Conservation (phyloP, 169 alveolate species). For the Cryptosporidium viatorum region DNA sequence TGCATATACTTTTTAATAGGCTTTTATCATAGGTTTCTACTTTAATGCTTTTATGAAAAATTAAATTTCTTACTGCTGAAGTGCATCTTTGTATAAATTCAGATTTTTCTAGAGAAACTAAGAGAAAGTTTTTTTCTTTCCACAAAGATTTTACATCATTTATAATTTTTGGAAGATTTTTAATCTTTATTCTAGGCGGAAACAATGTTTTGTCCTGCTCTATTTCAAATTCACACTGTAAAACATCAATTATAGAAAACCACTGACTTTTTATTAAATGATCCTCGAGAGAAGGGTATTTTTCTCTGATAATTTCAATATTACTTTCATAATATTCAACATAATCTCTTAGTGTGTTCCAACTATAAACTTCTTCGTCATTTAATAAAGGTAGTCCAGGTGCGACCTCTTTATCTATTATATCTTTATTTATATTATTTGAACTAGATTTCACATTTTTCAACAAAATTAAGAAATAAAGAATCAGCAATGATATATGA, state of each 20-base stretch:
- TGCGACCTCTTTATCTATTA: not conserved
- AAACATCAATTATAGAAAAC: conserved; percentile 50
- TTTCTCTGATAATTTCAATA: conserved; percentile 14
- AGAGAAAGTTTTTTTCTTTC: conserved; percentile 39
- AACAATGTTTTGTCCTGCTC: not conserved
- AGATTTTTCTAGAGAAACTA: not conserved
- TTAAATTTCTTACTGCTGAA: conserved; percentile 31
- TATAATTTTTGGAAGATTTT: conserved; percentile 22
- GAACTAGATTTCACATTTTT: not conserved
- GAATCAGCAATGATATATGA: not conserved
- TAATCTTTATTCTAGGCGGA: conserved; percentile 55
- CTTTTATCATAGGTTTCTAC: conserved; percentile 46
- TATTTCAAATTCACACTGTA: conserved; percentile 42
- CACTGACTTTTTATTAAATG: conserved; percentile 62
- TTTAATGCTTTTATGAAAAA: conserved; percentile 14
- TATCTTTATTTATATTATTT: not conserved
- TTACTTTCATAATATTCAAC: conserved; percentile 37
- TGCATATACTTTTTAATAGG: conserved; percentile 44
- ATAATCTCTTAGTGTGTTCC: conserved; percentile 56
- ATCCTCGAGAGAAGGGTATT: conserved; percentile 47
- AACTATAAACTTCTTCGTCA: conserved; percentile 15
- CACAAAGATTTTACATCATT: conserved; percentile 25
- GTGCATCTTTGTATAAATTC: conserved; percentile 53
- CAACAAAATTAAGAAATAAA: not conserved
- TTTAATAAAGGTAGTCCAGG: conserved; percentile 40